Percentiles rank a stretch among this genome's conserved stretches.
Evolutionary conservation across 2,329 filamentous ascomycete species (phyloP).

Genomic region (Bipolaris gigantea): DNA sequence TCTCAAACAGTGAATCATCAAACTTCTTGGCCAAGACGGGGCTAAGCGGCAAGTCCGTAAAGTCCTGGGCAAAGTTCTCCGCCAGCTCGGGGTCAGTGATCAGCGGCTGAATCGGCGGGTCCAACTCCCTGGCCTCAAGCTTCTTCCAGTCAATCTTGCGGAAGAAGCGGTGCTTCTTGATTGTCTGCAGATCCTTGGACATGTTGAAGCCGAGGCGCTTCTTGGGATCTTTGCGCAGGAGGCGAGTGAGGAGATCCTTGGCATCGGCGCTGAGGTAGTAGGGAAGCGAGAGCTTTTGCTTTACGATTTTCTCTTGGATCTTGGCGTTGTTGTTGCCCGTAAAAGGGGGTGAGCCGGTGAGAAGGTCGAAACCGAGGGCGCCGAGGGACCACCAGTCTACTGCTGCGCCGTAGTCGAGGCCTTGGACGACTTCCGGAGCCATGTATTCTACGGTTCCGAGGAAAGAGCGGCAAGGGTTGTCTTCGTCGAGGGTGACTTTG

Average conservation of each 20-base stretch:
- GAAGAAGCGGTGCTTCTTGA: slow-evolving; percentile 96
- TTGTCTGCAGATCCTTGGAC: slow-evolving; percentile 79
- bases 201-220: slow-evolving; percentile 88
- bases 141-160: slow-evolving; percentile 93
- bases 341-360: slow-evolving; percentile 92
- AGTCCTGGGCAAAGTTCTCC: slow-evolving; percentile 94
- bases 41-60: slow-evolving; percentile 82
- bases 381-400: slow-evolving; percentile 99
- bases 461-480: slow-evolving; percentile 78
- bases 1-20: slow-evolving; percentile 30
- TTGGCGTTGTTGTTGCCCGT: slow-evolving; percentile 88
- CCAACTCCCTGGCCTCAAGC: slow-evolving; percentile 77
- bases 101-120: slow-evolving; percentile 86
- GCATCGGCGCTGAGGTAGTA: slow-evolving; percentile 91
- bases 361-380: slow-evolving; percentile 85
- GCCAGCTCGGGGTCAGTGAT: slow-evolving; percentile 95
- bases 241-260: slow-evolving; percentile 87
- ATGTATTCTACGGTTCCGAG: slow-evolving; percentile 98
- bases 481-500: slow-evolving; percentile 82
- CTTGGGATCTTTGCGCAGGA: slow-evolving; percentile 87
- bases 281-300: slow-evolving; percentile 84
- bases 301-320: slow-evolving; percentile 93
- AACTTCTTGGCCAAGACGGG: slow-evolving; percentile 56
- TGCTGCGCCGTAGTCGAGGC: slow-evolving; percentile 85
- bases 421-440: slow-evolving; percentile 91